Conservation (phyloP, 768 basidiomycete species). For the Boletus barrowsii region DNA sequence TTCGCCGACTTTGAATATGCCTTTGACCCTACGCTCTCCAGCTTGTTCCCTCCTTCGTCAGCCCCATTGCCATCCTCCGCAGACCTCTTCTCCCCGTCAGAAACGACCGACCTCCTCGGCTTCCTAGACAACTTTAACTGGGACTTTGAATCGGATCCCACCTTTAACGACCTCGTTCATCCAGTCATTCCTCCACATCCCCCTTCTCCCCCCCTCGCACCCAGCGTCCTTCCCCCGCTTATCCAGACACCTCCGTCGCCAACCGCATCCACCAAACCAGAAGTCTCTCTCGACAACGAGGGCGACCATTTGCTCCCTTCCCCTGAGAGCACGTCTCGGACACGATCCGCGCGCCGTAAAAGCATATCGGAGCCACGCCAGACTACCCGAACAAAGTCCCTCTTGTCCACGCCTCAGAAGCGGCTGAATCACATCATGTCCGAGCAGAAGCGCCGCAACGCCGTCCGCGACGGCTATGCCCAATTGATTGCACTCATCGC, state of each 20-base stretch:
- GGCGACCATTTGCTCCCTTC: conserved; percentile 3
- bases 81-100: conserved; percentile 74
- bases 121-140: conserved; percentile 81
- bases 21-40: conserved; percentile 61
- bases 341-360: conserved; percentile 23
- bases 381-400: conserved; percentile 49
- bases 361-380: conserved; percentile 23
- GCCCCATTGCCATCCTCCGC: conserved; percentile 67
- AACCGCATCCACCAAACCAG: conserved; percentile 6
- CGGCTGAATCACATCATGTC: conserved; percentile 92
- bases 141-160: conserved; percentile 51
- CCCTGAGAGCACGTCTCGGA: conserved; percentile 8
- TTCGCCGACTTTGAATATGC: conserved; percentile 70
- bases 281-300: conserved; percentile 5
- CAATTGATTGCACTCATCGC: conserved; percentile 80
- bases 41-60: conserved; percentile 55
- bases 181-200: not conserved
- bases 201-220: not conserved
- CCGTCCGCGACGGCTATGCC: conserved; percentile 86
- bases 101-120: conserved; percentile 74
- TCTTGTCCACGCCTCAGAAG: conserved; percentile 82
- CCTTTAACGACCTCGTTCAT: conserved; percentile 10
- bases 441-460: conserved; percentile 90
- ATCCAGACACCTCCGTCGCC: conserved; percentile 5
- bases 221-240: not conserved